Evolutionary conservation across 2,329 filamentous ascomycete genomes (phyloP).

Genomic region (Talaromyces sp.): DNA sequence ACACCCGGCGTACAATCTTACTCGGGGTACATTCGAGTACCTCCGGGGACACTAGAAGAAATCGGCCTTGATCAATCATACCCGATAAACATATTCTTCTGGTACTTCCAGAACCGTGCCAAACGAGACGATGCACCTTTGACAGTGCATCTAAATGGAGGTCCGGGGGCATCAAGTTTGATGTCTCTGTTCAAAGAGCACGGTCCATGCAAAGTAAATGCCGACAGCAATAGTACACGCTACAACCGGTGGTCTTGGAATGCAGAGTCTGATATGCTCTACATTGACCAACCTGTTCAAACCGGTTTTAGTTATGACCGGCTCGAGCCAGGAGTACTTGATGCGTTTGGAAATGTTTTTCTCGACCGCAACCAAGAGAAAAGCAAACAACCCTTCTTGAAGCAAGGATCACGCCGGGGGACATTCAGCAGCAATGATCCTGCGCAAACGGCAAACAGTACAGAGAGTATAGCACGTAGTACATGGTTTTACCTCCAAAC

Average conservation of each 20-base stretch:
- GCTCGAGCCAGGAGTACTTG: conserved; percentile 32
- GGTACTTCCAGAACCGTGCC: conserved; percentile 54
- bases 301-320: conserved; percentile 54
- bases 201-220: conserved; percentile 39
- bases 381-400: too few species aligned
- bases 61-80: conserved; percentile 45
- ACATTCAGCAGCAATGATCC: conserved; percentile 18
- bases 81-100: conserved; percentile 57
- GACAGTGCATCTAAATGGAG: conserved; percentile 43
- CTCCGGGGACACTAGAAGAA: conserved; percentile 38
- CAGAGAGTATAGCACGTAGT: conserved; percentile 48
- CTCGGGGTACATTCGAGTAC: conserved; percentile 51
- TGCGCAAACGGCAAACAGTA: conserved; percentile 43
- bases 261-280: conserved; percentile 59
- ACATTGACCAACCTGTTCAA: conserved; percentile 61
- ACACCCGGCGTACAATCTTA: conserved; percentile 53
- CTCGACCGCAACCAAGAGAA: conserved; percentile 43
- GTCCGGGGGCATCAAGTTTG: conserved; percentile 41
- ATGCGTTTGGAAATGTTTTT: not conserved
- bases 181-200: conserved; percentile 38
- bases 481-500: conserved; percentile 57
- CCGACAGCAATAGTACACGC: conserved; percentile 38
- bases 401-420: not conserved
- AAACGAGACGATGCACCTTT: conserved; percentile 39
- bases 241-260: conserved; percentile 54